phyloP scores from a whole-genome alignment of 1,284 basidiomycete genomes.

The Entoloma clypeatum region DNA sequence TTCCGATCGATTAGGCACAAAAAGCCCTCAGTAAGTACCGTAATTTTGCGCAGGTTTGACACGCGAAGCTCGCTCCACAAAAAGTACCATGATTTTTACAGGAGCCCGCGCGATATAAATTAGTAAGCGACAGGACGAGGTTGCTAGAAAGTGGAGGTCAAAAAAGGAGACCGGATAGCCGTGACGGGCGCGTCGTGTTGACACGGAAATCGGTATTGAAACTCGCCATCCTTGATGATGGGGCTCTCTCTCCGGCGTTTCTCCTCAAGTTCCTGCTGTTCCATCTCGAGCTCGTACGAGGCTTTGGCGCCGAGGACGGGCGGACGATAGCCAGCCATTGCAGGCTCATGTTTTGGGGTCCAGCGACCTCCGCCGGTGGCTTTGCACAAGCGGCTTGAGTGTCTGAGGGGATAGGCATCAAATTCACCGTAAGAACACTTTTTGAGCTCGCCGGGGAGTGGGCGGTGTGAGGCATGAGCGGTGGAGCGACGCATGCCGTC shows the following conservation, averaged over 20 bases:
- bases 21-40: too few species aligned
- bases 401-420: slow-evolving; percentile 63
- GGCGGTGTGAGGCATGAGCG: slow-evolving; percentile 29
- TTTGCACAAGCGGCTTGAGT: slow-evolving; percentile 64
- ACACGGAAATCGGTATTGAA: slow-evolving; percentile 57
- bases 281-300: slow-evolving; percentile 61
- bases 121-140: background rate
- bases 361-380: slow-evolving; percentile 72
- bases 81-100: too few species aligned
- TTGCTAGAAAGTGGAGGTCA: slow-evolving; percentile 53
- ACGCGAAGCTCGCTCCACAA: too few species aligned
- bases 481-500: slow-evolving; percentile 24
- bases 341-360: slow-evolving; percentile 55
- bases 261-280: slow-evolving; percentile 54
- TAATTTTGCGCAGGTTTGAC: too few species aligned
- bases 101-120: too few species aligned
- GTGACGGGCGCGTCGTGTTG: slow-evolving; percentile 39
- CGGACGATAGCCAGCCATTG: slow-evolving; percentile 47
- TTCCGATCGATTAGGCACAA: too few species aligned
- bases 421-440: slow-evolving; percentile 56
- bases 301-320: slow-evolving; percentile 58
- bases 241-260: slow-evolving; percentile 49
- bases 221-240: slow-evolving; percentile 60
- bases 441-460: slow-evolving; percentile 31
- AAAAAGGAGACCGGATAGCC: slow-evolving; percentile 26